A percentile compares a stretch with the other conserved stretches of the same genome.
Conservation (phyloP, 176 grass and related monocot species). For the Miscanthus lutarioriparius region DNA sequence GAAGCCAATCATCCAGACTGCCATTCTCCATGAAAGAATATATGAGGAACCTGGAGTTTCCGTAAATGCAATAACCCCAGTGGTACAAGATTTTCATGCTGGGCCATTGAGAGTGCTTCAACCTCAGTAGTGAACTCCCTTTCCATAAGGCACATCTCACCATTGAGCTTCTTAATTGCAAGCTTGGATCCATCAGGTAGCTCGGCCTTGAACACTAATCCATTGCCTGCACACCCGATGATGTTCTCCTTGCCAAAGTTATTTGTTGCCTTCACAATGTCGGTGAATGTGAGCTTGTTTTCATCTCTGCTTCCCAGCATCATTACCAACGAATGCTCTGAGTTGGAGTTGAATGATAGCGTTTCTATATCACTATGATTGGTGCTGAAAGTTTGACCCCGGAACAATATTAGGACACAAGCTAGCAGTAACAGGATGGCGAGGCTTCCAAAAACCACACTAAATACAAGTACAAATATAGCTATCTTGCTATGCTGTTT, state of each 20-base stretch:
- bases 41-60: slow-evolving; percentile 52
- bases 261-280: slow-evolving; percentile 22
- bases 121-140: slow-evolving; percentile 72
- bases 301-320: neutral
- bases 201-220: slow-evolving; percentile 56
- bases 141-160: slow-evolving; percentile 47
- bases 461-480: no score
- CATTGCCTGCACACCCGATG: slow-evolving; percentile 32
- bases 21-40: slow-evolving; percentile 81
- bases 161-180: slow-evolving; percentile 64
- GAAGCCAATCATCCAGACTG: slow-evolving; percentile 74
- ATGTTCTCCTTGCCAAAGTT: slow-evolving; percentile 34
- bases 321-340: neutral
- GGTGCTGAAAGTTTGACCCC: no score
- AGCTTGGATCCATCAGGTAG: slow-evolving; percentile 47
- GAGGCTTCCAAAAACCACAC: no score
- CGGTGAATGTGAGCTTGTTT: slow-evolving; percentile 6
- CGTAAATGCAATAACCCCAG: slow-evolving; percentile 60
- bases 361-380: no score
- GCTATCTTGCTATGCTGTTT: no score
- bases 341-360: slow-evolving; percentile 3
- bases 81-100: slow-evolving; percentile 64
- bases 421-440: no score
- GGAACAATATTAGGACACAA: no score
- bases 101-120: slow-evolving; percentile 60